Conservation (phyloP, 1,284 basidiomycete genomes). For the Irpex sp. region DNA sequence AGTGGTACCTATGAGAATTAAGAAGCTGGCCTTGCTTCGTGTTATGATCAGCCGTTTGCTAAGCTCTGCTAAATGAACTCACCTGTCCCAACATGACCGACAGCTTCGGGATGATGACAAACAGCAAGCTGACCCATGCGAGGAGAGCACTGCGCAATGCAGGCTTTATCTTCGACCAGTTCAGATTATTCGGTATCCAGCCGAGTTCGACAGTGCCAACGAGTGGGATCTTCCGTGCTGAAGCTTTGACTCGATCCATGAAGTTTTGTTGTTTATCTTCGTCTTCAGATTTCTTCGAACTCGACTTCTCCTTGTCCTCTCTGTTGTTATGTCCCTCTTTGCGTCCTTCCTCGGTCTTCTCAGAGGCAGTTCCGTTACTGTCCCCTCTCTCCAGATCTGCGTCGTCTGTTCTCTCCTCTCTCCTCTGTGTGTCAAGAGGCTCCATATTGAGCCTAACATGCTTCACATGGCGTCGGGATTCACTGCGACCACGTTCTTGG, state of each 20-base stretch:
- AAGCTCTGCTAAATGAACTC: constrained; percentile 15
- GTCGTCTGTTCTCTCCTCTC: not conserved
- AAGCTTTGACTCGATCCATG: not conserved
- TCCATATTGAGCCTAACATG: constrained; percentile 15
- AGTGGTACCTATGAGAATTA: constrained; percentile 56
- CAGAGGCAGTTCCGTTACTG: not conserved
- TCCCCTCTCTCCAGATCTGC: constrained; percentile 10
- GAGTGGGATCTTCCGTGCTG: not conserved
- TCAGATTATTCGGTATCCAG: constrained; percentile 59
- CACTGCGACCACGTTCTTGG: not conserved
- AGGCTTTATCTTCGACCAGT: constrained; percentile 60
- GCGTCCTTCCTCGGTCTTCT: not conserved
- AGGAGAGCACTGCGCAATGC: constrained; percentile 60
- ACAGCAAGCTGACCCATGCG: constrained; percentile 59
- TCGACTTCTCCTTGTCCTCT: not conserved
- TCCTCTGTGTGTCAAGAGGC: not conserved
- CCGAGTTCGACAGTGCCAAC: constrained; percentile 26
- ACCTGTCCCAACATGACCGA: constrained; percentile 60
- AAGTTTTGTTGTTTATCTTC: not conserved
- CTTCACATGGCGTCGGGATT: not conserved
- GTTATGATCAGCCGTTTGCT: not conserved
- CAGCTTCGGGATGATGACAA: constrained; percentile 59
- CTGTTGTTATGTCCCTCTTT: not conserved
- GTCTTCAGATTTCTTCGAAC: not conserved
- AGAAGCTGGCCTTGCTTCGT: constrained; percentile 52